Evolutionary conservation across 306 rosid species (phyloP), one percentile per base, ranked within the genome.

Genomic region (Glycine soja): DNA sequence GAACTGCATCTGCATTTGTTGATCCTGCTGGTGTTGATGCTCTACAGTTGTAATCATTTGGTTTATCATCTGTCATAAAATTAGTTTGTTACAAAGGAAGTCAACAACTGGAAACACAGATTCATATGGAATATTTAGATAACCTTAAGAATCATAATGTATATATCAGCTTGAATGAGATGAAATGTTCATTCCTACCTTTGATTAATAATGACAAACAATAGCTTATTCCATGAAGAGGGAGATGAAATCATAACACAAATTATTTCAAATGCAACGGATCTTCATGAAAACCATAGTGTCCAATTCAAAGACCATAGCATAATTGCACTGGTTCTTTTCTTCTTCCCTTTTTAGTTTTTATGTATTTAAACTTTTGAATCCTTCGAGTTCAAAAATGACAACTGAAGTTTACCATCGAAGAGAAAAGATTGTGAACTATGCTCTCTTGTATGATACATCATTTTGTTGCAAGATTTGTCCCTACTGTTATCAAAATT

Each of bases 1-100:
- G 62, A 80, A 67, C 72, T 51, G 82, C 83, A 51, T 79, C 78
- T 83, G 82, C 74, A 61, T 74, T 65, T 56, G 79, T 50, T 50
- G 81, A 67, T 74, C 87, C 68, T 68, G 70, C 38, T 77, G 85
- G 52, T 16, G 8, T 67, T 83, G 82, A 64, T 80, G 30, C 54
- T 75, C 87, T 12, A 14, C 74, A 68, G 62, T 78, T 72, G 52
- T 76, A 74, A 11, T 38, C 56, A 30, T 9, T 72, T 58, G 82
- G 77, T 14, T 62, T 81, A 74, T 62, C 73, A 65, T 70, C 87
- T 76, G 66, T 36, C 51, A 11, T 70, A 76, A 42, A 42, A 32
- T 70, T 57, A 58, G 63, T 76, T 52, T 79, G 78, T 75, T 46
- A 34, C n/a, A 18, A 57, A 76, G 74, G 53, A 68, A 72, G 42